A percentile compares a stretch with the other conserved stretches of the same genome.
These are phyloP conservation scores for Alternaria triticina DNA, from an alignment of 2,329 filamentous ascomycete species.

Conservation along the genomic window DNA sequence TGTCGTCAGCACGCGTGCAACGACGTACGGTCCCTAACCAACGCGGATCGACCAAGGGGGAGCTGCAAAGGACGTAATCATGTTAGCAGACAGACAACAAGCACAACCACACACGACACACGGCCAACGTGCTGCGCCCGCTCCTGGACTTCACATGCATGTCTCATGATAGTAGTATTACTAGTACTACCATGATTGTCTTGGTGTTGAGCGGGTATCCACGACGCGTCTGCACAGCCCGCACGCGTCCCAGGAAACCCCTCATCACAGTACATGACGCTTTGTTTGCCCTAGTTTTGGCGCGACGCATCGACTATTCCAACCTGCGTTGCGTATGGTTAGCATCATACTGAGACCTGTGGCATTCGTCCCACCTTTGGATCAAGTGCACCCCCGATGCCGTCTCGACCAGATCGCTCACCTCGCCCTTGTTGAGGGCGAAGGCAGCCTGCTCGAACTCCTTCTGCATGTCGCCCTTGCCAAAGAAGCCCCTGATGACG, in stretches of 20 bases:
- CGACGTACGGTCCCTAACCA: not conserved
- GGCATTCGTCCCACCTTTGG: slow-evolving; percentile 67
- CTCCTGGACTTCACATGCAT: slow-evolving; percentile 13
- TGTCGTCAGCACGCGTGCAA: slow-evolving; percentile 17
- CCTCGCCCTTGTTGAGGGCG: slow-evolving; percentile 81
- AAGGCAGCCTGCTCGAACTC: slow-evolving; percentile 98
- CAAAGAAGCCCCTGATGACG: slow-evolving; percentile 77
- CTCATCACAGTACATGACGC: slow-evolving; percentile 12
- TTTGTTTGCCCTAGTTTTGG: slow-evolving; percentile 1
- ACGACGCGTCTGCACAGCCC: slow-evolving; percentile 8
- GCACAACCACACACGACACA: slow-evolving; percentile 17
- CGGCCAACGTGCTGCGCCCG: slow-evolving; percentile 22
- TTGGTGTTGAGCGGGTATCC: slow-evolving; percentile 17
- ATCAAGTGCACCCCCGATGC: slow-evolving; percentile 95
- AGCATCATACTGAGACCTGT: slow-evolving; percentile 10
- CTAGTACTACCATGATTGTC: slow-evolving; percentile 11
- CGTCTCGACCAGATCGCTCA: slow-evolving; percentile 88
- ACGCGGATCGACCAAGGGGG: not conserved
- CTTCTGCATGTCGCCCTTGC: slow-evolving; percentile 95
- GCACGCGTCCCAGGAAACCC: slow-evolving; percentile 15
- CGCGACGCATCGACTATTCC: slow-evolving; percentile 18
- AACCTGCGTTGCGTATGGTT: slow-evolving; percentile 25
- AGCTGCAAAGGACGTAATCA: not conserved
- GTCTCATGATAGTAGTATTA: slow-evolving; percentile 9
- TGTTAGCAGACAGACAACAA: slow-evolving; percentile 7